Evolutionary conservation across 495 filamentous ascomycete species (phyloP).

Genomic region (Durotheca rogersii): DNA sequence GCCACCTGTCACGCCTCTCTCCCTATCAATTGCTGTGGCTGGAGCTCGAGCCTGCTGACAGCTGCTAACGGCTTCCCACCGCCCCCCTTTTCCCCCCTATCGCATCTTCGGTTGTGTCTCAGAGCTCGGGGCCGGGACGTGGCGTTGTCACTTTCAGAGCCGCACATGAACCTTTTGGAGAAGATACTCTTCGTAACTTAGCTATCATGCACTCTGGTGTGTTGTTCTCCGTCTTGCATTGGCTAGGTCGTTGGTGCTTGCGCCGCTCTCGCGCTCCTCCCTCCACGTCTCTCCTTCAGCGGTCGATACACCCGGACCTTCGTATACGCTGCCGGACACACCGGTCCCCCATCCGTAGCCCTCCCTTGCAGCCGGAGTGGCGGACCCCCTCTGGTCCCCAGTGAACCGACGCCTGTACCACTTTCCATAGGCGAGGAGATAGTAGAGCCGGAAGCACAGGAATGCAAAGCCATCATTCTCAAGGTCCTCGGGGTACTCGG

Average conservation of each 20-base stretch:
- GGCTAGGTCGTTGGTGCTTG: constrained; percentile 31
- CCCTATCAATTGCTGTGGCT: constrained; percentile 20
- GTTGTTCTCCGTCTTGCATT: too few species aligned
- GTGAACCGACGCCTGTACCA: constrained; percentile 39
- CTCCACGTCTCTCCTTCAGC: constrained; percentile 52
- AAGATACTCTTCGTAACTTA: background rate
- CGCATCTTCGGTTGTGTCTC: too few species aligned
- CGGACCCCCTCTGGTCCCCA: constrained; percentile 9
- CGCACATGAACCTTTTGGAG: background rate
- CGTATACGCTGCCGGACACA: constrained; percentile 55
- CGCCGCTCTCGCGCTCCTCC: constrained; percentile 42
- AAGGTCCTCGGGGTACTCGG: constrained; percentile 57
- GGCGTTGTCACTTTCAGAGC: background rate
- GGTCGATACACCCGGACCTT: constrained; percentile 49
- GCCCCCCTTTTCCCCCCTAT: background rate
- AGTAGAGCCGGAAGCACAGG: constrained; percentile 49
- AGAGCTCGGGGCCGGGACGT: background rate
- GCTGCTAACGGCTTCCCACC: constrained; percentile 3
- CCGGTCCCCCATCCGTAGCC: constrained; percentile 50
- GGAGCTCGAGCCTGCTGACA: constrained; percentile 12
- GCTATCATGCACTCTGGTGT: background rate
- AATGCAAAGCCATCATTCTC: constrained; percentile 53
- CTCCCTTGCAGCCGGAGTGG: constrained; percentile 29
- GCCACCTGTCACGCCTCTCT: constrained; percentile 18
- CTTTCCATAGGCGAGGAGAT: constrained; percentile 42